These are phyloP conservation scores for Ailanthus altissimus DNA, from an alignment of 345 rosid genomes.

Conservation along the genomic window DNA sequence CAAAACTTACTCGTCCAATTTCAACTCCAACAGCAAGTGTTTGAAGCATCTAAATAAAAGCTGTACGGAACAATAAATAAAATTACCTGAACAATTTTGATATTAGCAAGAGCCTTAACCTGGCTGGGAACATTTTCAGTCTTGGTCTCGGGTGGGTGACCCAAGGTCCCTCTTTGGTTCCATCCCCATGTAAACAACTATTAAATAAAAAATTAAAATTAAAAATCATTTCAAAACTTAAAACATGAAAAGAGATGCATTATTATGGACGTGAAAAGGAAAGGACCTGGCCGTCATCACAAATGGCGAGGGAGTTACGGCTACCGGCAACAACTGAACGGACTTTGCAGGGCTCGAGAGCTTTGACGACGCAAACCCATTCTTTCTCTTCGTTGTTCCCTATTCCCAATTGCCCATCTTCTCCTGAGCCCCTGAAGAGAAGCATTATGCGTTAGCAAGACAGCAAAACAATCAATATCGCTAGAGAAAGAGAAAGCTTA, in stretches of 20 bases:
- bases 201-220: not conserved
- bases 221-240: not conserved
- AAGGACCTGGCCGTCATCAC: conserved; percentile 86
- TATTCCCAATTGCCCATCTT: conserved; percentile 94
- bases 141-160: conserved; percentile 89
- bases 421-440: conserved; percentile 86
- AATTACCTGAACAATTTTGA: conserved; percentile 81
- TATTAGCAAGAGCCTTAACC: conserved; percentile 70
- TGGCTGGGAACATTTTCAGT: conserved; percentile 86
- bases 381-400: conserved; percentile 82
- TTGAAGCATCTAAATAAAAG: not conserved
- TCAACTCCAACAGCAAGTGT: conserved; percentile 2
- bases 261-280: not conserved
- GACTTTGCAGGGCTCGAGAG: conserved; percentile 65
- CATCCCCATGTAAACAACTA: conserved; percentile 99
- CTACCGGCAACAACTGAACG: conserved; percentile 95
- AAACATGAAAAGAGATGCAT: conserved; percentile 3
- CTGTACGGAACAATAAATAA: not conserved
- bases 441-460: not conserved
- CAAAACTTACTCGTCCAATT: conserved; percentile 7
- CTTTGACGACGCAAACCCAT: conserved; percentile 67
- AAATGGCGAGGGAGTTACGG: conserved; percentile 97
- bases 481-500: not conserved
- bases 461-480: not conserved
- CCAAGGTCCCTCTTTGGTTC: conserved; percentile 99